Percentiles rank a stretch among this genome's conserved stretches.
Conservation (phyloP, 331 rosid species). For the Quercus phellos region DNA sequence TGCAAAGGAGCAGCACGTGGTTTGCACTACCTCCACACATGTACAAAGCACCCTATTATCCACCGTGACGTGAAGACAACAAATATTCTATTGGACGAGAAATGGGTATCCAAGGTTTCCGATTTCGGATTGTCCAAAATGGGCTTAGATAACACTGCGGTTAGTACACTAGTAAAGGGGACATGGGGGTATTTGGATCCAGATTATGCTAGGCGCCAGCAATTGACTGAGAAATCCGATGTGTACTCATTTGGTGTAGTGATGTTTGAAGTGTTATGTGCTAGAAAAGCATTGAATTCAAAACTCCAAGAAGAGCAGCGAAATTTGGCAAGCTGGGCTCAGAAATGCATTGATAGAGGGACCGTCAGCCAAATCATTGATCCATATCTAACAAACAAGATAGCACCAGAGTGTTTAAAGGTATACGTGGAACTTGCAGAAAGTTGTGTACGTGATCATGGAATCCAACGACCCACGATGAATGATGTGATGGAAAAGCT, state of each 20-base stretch:
- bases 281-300: background rate
- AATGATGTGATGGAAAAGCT: constrained; percentile 8
- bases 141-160: background rate
- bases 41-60: too few species aligned
- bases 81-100: constrained; percentile 1
- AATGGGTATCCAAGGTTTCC: constrained; percentile 12
- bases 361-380: constrained; percentile 12
- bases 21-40: too few species aligned
- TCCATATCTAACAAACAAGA: constrained; percentile 17
- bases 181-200: constrained; percentile 22
- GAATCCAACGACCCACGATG: constrained; percentile 22
- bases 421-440: constrained; percentile 15
- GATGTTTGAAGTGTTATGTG: constrained; percentile 14
- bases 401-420: constrained; percentile 15
- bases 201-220: background rate
- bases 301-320: too few species aligned
- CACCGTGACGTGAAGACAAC: too few species aligned
- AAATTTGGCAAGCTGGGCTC: too few species aligned
- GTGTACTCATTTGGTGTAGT: constrained; percentile 21
- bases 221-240: constrained; percentile 4
- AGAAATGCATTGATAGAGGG: background rate
- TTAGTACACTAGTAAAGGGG: constrained; percentile 16
- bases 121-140: constrained; percentile 15
- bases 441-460: constrained; percentile 8
- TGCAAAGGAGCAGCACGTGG: too few species aligned